Evolutionary conservation across 106 monocot species (phyloP).

Genomic region (Dactylorhiza incarnata): DNA sequence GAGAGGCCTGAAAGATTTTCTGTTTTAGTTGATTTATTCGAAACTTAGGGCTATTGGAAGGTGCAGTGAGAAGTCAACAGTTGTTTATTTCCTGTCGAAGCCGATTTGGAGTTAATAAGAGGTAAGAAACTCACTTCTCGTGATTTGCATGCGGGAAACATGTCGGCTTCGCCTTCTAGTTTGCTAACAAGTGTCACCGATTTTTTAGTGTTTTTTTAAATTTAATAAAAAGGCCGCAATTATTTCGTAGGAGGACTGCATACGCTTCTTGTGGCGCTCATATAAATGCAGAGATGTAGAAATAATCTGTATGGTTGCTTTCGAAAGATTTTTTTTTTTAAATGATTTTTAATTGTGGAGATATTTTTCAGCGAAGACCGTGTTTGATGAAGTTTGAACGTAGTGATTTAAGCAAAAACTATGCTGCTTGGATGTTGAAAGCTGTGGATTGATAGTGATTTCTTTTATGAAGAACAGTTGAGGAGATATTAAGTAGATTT

Average conservation of each 20-base stretch:
- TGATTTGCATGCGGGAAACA: slow-evolving; percentile 3
- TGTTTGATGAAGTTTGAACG: background rate
- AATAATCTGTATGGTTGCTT: background rate
- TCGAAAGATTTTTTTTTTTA: background rate
- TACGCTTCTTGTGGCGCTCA: background rate
- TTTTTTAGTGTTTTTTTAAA: background rate
- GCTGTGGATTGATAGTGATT: background rate
- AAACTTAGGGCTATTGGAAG: background rate
- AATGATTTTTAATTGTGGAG: background rate
- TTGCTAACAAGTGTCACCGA: background rate
- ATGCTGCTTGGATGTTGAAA: background rate
- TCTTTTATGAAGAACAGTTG: background rate
- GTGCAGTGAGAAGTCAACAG: background rate
- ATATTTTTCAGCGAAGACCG: background rate
- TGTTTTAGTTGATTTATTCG: background rate
- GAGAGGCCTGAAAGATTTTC: background rate
- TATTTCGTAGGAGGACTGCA: background rate
- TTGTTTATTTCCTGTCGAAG: background rate
- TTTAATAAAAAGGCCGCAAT: background rate
- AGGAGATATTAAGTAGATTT: background rate
- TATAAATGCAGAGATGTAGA: background rate
- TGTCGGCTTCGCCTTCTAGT: background rate
- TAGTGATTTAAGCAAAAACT: background rate
- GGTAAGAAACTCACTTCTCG: slow-evolving; percentile 7
- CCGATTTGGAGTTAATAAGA: background rate